Evolutionary conservation across 495 filamentous ascomycete genomes (phyloP).

Genomic region (Aspergillus incahuasiensis): DNA sequence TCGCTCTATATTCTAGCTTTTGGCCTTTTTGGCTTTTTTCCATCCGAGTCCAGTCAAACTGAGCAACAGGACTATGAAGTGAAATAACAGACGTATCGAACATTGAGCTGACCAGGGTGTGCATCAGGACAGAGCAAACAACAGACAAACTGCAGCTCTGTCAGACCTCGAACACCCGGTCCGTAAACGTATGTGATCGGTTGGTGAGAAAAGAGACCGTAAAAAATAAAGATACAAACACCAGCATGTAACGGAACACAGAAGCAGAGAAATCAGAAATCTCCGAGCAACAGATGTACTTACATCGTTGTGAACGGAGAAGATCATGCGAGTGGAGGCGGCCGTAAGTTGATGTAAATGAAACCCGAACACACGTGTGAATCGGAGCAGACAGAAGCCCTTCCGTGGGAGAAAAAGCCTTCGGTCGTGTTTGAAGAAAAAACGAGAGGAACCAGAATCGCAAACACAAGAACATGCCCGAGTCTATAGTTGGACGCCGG

Average conservation of each 20-base stretch:
- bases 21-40: constrained; percentile 7
- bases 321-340: constrained; percentile 16
- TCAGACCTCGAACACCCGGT: constrained; percentile 6
- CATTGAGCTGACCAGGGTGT: constrained; percentile 12
- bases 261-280: constrained; percentile 11
- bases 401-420: constrained; percentile 19
- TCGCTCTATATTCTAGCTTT: constrained; percentile 25
- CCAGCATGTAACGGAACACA: constrained; percentile 14
- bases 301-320: constrained; percentile 19
- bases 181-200: constrained; percentile 12
- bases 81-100: constrained; percentile 17
- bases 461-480: constrained; percentile 42
- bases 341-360: constrained; percentile 21
- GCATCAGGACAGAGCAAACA: constrained; percentile 6
- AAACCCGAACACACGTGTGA: constrained; percentile 17
- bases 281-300: constrained; percentile 20
- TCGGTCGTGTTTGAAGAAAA: constrained; percentile 13
- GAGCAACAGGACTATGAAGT: constrained; percentile 1
- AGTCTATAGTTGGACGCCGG: constrained; percentile 46
- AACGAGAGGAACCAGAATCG: constrained; percentile 15
- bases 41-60: not conserved
- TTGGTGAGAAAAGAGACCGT: constrained; percentile 9
- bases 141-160: constrained; percentile 1
- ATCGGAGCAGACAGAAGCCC: constrained; percentile 26
- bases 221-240: constrained; percentile 16